Conservation (phyloP, 257 asterid genomes). For the Hygrophila difformis region DNA sequence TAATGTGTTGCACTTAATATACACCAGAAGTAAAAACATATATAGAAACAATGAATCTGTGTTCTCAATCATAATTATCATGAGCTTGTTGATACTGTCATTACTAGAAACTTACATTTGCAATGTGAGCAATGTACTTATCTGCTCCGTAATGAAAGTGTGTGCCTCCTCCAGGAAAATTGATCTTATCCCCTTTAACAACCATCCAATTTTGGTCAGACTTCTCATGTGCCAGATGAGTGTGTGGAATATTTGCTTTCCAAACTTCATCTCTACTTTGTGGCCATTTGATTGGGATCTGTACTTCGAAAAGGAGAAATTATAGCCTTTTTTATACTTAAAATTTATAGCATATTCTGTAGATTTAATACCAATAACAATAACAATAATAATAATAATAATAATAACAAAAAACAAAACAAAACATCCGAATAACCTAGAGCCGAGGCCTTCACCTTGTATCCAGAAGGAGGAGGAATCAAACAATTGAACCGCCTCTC, state of each 20-base stretch:
- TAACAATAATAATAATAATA: no score
- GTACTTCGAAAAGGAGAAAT: slow-evolving; percentile 5
- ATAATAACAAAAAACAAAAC: no score
- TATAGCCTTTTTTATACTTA: no score
- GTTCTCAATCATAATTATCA: no score
- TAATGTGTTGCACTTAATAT: no score
- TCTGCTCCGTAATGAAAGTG: slow-evolving; percentile 90
- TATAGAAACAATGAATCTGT: no score
- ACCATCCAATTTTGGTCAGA: slow-evolving; percentile 98
- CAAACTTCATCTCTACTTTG: slow-evolving; percentile 80
- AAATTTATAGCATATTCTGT: no score
- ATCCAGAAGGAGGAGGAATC: slow-evolving; percentile 88
- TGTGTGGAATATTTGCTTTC: slow-evolving; percentile 86
- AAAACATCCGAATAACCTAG: no score
- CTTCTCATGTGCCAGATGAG: slow-evolving; percentile 85
- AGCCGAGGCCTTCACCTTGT: slow-evolving; percentile 37
- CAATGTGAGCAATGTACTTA: slow-evolving; percentile 71
- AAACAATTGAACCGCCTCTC: slow-evolving; percentile 78
- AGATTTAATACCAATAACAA: no score
- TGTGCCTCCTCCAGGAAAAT: slow-evolving; percentile 89
- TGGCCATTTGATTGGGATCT: slow-evolving; percentile 90
- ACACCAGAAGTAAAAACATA: no score
- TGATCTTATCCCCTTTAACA: slow-evolving; percentile 72
- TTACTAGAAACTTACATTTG: slow-evolving; percentile 45
- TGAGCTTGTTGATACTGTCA: slow-evolving; percentile 3